Percentiles rank a stretch among this genome's conserved stretches.
phyloP scores from a whole-genome alignment of 1,284 basidiomycete genomes.

The Pseudozyma thailandica region DNA sequence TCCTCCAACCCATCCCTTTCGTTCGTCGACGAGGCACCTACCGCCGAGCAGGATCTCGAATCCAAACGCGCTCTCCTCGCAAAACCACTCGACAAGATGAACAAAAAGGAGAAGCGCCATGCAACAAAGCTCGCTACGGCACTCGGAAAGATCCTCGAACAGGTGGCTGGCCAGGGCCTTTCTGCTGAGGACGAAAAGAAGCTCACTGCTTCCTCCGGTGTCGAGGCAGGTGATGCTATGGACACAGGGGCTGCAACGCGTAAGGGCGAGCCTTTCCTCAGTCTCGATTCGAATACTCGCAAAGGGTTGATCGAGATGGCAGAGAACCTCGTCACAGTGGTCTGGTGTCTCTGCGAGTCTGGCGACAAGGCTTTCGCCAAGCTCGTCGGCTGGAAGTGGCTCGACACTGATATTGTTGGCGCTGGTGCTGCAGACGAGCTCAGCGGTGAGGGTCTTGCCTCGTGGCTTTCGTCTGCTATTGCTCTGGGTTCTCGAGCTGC shows the following conservation, averaged over 20 bases:
- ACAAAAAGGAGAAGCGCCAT: constrained; percentile 65
- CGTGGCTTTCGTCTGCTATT: constrained; percentile 52
- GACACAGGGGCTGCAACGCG: constrained; percentile 7
- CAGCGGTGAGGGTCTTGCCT: constrained; percentile 38
- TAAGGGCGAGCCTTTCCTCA: constrained; percentile 37
- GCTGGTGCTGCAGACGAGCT: constrained; percentile 19
- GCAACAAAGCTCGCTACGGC: constrained; percentile 55
- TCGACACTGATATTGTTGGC: constrained; percentile 27
- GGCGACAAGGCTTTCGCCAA: constrained; percentile 53
- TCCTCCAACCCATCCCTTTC: constrained; percentile 16
- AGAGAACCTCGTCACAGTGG: constrained; percentile 51
- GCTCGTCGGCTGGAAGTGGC: constrained; percentile 51
- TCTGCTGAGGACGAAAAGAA: constrained; percentile 29
- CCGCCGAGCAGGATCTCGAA: constrained; percentile 41
- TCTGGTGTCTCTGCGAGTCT: constrained; percentile 51
- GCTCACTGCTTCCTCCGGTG: constrained; percentile 12
- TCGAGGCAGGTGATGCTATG: constrained; percentile 10
- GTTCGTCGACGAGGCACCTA: constrained; percentile 34
- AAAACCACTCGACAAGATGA: constrained; percentile 65
- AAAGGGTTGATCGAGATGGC: constrained; percentile 56
- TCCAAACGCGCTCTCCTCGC: constrained; percentile 33
- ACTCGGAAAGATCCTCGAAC: constrained; percentile 42
- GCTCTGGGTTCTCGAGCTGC: constrained; percentile 43
- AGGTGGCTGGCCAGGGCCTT: constrained; percentile 31
- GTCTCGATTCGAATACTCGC: constrained; percentile 42